Evolutionary conservation across 139 green algal species (phyloP), one percentile per base, ranked within the genome.

Genomic region (Dunaliella primolecta): DNA sequence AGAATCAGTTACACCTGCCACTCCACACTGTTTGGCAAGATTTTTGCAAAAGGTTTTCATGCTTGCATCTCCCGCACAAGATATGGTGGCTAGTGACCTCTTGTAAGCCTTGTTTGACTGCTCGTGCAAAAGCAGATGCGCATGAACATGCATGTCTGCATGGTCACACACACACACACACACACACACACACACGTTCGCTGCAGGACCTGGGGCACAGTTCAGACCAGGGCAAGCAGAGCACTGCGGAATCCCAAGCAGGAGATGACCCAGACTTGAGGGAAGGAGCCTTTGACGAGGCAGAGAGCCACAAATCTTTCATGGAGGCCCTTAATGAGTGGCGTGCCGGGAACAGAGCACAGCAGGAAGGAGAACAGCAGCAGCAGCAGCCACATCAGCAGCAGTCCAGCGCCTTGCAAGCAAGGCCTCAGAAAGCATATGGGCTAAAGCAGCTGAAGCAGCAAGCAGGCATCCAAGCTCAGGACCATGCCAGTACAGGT

Each of bases 271-370:
- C 46, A 25, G 46, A 15, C 7, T 15, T 64, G 7, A 7, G 15
- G 46, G 46, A 64, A 64, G 46, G 46, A 7, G 46, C 7, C 7
- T 90, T 90, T 78, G 88, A 81, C 37, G 87, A 90, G 55, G 87
- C 84, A 15, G 87, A 90, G 64, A 88, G 84, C 84, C 84, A 90
- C 82, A 75, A 80, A 3, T 88, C 87, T 36, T 90, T 90, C 72
- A 84, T 90, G 35, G 87, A 90, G 0, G 87, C 87, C 0, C 84
- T 90, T 32, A 87, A 90, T 64, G 87, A 90, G 87, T 90, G 87
- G 87, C 81, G 87, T 27, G 87, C 57, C 57, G 84, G 25, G 1
- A 90, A 80, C 64, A 84, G 56, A 36, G 83, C 57, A 30, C 36
- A 36, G 15, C 46, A 64, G 46, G 46, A 64, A 15, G 46, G 46